Evolutionary conservation across 768 basidiomycete genomes (phyloP).

Genomic region (Paxillus ammoniavirescens): DNA sequence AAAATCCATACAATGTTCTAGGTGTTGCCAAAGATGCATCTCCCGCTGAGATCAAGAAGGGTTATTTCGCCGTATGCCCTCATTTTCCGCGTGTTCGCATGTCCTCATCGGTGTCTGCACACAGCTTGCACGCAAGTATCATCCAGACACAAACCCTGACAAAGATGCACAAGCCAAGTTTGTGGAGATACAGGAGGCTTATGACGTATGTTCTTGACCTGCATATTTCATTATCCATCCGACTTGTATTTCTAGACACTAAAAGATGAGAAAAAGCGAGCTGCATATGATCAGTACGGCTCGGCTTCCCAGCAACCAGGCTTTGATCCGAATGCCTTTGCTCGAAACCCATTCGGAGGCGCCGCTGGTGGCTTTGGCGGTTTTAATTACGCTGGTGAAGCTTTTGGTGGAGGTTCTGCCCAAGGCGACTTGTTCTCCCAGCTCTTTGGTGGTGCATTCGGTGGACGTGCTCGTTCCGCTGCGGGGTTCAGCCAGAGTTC

Average conservation of each 20-base stretch:
- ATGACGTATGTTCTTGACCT: slow-evolving; percentile 66
- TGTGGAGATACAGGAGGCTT: slow-evolving; percentile 94
- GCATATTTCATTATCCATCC: slow-evolving; percentile 16
- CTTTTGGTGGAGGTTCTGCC: slow-evolving; percentile 47
- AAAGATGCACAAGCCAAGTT: slow-evolving; percentile 89
- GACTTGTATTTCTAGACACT: slow-evolving; percentile 56
- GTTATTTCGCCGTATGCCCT: slow-evolving; percentile 82
- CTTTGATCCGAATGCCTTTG: slow-evolving; percentile 88
- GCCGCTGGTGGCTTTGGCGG: slow-evolving; percentile 61
- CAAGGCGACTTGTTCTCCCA: slow-evolving; percentile 79
- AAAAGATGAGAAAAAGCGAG: slow-evolving; percentile 92
- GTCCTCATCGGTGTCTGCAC: slow-evolving; percentile 12
- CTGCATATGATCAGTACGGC: slow-evolving; percentile 90
- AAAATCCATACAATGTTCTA: slow-evolving; percentile 89
- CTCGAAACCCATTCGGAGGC: slow-evolving; percentile 49
- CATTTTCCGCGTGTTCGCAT: slow-evolving; percentile 9
- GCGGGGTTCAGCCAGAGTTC: slow-evolving; percentile 43
- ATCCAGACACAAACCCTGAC: slow-evolving; percentile 96
- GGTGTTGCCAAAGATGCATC: slow-evolving; percentile 85
- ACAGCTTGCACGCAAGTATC: slow-evolving; percentile 96
- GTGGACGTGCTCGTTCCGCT: slow-evolving; percentile 43
- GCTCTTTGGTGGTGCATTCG: slow-evolving; percentile 71
- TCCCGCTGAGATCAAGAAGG: slow-evolving; percentile 92
- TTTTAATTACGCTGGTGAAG: slow-evolving; percentile 67
- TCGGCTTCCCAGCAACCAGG: slow-evolving; percentile 89